Evolutionary conservation across 345 rosid genomes (phyloP).

Genomic region (Melaleuca alternifolia): DNA sequence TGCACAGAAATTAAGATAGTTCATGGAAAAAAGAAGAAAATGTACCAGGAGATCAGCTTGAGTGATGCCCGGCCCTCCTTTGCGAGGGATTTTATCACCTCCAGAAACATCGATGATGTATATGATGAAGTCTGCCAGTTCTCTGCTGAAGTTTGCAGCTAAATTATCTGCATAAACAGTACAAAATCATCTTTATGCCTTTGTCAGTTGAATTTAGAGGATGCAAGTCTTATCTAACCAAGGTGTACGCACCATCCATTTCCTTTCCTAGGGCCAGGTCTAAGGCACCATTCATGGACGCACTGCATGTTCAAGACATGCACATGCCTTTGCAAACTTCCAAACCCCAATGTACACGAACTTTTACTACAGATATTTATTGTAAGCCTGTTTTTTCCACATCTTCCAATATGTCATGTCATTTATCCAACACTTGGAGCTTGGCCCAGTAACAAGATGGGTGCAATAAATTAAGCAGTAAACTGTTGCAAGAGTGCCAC

Average conservation of each 20-base stretch:
- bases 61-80: conserved; percentile 97
- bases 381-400: not conserved
- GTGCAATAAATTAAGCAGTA: not conserved
- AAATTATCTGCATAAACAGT: conserved; percentile 56
- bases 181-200: not conserved
- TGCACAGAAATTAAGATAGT: not conserved
- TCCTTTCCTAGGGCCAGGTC: not conserved
- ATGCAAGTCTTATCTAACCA: not conserved
- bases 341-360: not conserved
- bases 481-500: not conserved
- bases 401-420: not conserved
- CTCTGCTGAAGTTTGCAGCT: conserved; percentile 97
- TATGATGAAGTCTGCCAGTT: conserved; percentile 87
- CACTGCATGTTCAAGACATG: not conserved
- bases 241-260: not conserved
- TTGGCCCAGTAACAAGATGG: not conserved
- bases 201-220: not conserved
- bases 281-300: not conserved
- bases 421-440: not conserved
- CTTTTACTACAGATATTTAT: not conserved
- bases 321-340: not conserved
- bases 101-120: conserved; percentile 92
- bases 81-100: conserved; percentile 93
- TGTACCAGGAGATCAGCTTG: conserved; percentile 91
- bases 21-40: not conserved